These are phyloP conservation scores for Ashbya aceris DNA, from an alignment of 1,139 yeast genomes.

Conservation along the genomic window DNA sequence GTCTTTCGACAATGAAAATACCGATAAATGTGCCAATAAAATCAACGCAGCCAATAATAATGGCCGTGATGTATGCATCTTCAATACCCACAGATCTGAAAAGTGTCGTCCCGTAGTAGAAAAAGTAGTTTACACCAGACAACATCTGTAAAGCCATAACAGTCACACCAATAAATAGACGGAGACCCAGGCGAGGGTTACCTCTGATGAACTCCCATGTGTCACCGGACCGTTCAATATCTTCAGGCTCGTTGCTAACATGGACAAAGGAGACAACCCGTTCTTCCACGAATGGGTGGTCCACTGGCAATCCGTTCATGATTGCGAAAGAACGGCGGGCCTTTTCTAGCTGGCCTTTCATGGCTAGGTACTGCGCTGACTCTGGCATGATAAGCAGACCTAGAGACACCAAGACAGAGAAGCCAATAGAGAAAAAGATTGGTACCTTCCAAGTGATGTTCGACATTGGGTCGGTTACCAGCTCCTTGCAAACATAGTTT, in stretches of 20 bases:
- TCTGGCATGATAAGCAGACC: conserved; percentile 45
- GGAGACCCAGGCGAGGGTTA: conserved; percentile 36
- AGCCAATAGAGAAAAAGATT: conserved; percentile 38
- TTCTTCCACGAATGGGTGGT: conserved; percentile 35
- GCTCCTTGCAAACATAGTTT: conserved; percentile 38
- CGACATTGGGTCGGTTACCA: conserved; percentile 6
- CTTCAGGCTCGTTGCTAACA: conserved; percentile 1
- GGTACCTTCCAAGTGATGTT: conserved; percentile 40
- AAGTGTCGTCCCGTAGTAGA: conserved; percentile 48
- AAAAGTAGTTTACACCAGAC: conserved; percentile 50
- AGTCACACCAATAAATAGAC: conserved; percentile 44
- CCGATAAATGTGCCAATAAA: conserved; percentile 68
- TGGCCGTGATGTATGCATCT: conserved; percentile 42
- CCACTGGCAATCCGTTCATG: conserved; percentile 38
- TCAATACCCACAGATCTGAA: conserved; percentile 42
- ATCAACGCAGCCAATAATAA: conserved; percentile 66
- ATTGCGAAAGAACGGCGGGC: conserved; percentile 41
- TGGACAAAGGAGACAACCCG: conserved; percentile 38
- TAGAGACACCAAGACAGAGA: conserved; percentile 38
- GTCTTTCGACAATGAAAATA: conserved; percentile 53
- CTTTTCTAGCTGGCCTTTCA: conserved; percentile 22
- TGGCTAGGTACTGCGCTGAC: conserved; percentile 41
- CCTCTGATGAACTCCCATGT: conserved; percentile 39
- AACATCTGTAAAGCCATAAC: conserved; percentile 51
- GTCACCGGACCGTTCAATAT: not conserved